Evolutionary conservation across 2,329 filamentous ascomycete genomes (phyloP).

Genomic region (Diaporthe amygdali): DNA sequence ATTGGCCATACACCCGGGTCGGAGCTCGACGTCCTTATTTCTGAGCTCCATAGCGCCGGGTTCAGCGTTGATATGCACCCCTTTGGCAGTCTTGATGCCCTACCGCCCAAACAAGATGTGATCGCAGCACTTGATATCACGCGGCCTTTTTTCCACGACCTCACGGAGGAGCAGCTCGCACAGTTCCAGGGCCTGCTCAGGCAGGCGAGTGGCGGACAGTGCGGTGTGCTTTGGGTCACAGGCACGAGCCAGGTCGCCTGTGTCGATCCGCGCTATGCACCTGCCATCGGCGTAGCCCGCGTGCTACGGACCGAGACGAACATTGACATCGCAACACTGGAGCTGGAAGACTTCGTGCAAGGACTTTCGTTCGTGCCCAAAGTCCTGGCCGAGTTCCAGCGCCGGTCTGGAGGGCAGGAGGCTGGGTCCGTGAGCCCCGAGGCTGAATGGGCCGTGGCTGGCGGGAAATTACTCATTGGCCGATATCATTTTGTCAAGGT

Average conservation of each 20-base stretch:
- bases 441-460: not conserved
- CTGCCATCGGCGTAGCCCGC: constrained; percentile 35
- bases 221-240: constrained; percentile 39
- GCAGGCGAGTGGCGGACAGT: not conserved
- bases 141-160: not conserved
- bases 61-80: constrained; percentile 28
- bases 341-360: constrained; percentile 30
- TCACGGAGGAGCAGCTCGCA: not conserved
- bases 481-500: not conserved
- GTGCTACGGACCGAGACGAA: constrained; percentile 36
- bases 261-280: constrained; percentile 33
- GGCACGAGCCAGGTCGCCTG: constrained; percentile 33
- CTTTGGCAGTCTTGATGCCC: constrained; percentile 28
- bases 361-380: not conserved
- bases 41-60: not conserved
- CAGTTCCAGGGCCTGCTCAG: not conserved
- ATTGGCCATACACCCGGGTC: not conserved
- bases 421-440: not conserved
- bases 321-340: constrained; percentile 35
- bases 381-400: constrained; percentile 24
- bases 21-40: not conserved
- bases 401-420: not conserved
- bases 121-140: not conserved
- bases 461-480: not conserved
- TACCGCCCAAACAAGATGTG: not conserved